Evolutionary conservation across 129 eudicot genomes (phyloP).

Genomic region (Flaveria brownii): DNA sequence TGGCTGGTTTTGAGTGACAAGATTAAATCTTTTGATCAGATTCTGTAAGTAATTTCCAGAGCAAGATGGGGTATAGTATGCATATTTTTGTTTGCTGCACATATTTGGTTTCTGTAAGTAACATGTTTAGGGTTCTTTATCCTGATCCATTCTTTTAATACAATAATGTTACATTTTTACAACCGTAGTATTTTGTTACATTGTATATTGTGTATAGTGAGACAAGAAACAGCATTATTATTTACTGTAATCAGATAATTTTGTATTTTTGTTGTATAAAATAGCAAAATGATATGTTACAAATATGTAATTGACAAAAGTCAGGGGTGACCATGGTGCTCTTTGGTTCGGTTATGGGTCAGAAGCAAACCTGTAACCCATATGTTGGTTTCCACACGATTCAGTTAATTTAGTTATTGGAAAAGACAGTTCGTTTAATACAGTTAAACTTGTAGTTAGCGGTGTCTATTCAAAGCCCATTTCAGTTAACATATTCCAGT

Average conservation of each 20-base stretch:
- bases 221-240: neutral
- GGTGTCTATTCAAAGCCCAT: no score
- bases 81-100: constrained; percentile 30
- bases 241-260: neutral
- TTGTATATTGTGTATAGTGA: no score
- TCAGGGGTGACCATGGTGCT: no score
- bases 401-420: no score
- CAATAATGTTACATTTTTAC: no score
- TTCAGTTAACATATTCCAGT: no score
- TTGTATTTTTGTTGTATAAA: neutral
- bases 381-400: no score
- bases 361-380: no score
- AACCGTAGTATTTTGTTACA: no score
- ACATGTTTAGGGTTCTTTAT: constrained; percentile 20
- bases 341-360: no score
- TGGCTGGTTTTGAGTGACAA: constrained; percentile 22
- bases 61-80: constrained; percentile 26
- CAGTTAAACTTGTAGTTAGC: no score
- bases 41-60: constrained; percentile 42
- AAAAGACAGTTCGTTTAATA: no score
- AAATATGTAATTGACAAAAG: constrained; percentile 13
- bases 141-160: constrained; percentile 27
- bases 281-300: neutral
- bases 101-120: constrained; percentile 44
- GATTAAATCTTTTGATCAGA: constrained; percentile 7